Percentiles rank a stretch among this genome's conserved stretches.
phyloP scores from a whole-genome alignment of 2,329 filamentous ascomycete genomes.

The Aspergillus pseudoterreus region DNA sequence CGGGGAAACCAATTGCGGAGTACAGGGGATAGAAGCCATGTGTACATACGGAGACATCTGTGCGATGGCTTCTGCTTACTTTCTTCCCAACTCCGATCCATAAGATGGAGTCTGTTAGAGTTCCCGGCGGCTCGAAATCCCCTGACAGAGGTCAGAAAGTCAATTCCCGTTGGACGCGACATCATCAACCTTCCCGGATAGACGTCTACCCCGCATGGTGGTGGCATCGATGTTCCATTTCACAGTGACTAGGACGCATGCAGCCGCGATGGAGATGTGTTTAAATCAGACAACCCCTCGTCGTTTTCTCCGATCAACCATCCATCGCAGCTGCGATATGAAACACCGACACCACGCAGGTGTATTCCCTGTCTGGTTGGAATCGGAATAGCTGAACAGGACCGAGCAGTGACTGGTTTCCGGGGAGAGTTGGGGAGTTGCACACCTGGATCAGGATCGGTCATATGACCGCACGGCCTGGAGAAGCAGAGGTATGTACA shows the following conservation, averaged over 20 bases:
- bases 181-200: background rate
- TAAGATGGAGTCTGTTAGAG: no score
- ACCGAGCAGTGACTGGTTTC: background rate
- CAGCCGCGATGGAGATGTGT: background rate
- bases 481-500: background rate
- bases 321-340: slow-evolving; percentile 1
- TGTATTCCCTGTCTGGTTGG: background rate
- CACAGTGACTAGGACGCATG: background rate
- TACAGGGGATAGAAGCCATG: background rate
- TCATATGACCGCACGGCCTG: background rate
- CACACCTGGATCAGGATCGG: background rate
- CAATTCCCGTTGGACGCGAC: background rate
- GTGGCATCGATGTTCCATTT: background rate
- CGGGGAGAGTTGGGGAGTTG: background rate
- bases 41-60: background rate
- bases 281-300: background rate
- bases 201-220: background rate
- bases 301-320: background rate
- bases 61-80: no score
- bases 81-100: no score
- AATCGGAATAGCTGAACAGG: background rate
- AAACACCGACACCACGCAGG: background rate
- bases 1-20: background rate
- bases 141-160: background rate
- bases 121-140: no score